phyloP scores from a whole-genome alignment of 176 grass and related monocot genomes.

The Alopecurus myosuroides region DNA sequence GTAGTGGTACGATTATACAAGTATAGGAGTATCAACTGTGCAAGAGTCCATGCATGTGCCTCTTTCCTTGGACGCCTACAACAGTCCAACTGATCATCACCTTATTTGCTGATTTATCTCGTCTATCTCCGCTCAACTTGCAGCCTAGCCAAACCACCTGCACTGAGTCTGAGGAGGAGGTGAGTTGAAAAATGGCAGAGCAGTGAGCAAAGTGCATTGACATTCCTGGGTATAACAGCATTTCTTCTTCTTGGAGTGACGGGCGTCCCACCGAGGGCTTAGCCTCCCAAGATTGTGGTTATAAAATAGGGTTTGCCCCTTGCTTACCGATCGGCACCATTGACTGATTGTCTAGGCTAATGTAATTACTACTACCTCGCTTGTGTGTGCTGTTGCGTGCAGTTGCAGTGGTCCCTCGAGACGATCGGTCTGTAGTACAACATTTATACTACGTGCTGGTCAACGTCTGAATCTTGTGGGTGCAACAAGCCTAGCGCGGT shows the following conservation, averaged over 20 bases:
- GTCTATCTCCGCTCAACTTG: constrained; percentile 43
- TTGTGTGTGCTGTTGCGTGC: neutral
- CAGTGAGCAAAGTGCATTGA: constrained; percentile 20
- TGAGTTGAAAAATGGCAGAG: neutral
- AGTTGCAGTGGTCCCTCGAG: constrained; percentile 16
- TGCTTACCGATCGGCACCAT: neutral
- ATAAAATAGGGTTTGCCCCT: neutral
- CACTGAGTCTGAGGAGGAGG: neutral
- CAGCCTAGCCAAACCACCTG: neutral
- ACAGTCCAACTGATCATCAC: constrained; percentile 26
- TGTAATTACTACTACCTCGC: too few species aligned
- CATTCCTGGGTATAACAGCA: constrained; percentile 46
- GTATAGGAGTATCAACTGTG: neutral
- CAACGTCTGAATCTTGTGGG: too few species aligned
- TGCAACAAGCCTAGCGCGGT: too few species aligned
- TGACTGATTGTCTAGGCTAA: neutral
- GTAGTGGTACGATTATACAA: neutral
- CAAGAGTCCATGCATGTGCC: constrained; percentile 36
- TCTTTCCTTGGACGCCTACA: constrained; percentile 29
- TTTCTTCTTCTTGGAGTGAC: constrained; percentile 5
- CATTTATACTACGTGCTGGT: too few species aligned
- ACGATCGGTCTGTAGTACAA: constrained; percentile 23
- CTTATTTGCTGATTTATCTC: constrained; percentile 27
- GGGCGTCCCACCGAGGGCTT: constrained; percentile 14
- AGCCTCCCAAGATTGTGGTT: neutral